phyloP scores from a whole-genome alignment of 306 rosid genomes.

The Cicer bijugum region DNA sequence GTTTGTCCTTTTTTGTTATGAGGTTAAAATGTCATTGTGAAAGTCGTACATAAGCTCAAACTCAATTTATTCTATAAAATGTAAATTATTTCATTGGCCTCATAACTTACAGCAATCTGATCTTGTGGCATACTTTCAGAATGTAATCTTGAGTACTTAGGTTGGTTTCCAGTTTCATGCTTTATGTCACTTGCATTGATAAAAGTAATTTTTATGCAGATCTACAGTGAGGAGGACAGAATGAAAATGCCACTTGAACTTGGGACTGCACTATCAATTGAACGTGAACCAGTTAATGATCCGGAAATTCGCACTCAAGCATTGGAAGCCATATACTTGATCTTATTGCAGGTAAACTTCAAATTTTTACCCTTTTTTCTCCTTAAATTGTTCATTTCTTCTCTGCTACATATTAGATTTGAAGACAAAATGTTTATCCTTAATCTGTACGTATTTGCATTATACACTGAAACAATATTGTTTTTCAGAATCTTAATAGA shows the following conservation, averaged over 20 bases:
- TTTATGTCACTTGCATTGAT: slow-evolving; percentile 36
- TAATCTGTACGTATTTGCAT: neutral
- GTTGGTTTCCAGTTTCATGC: neutral
- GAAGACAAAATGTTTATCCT: neutral
- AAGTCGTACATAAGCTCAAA: slow-evolving; percentile 11
- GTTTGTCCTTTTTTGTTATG: neutral
- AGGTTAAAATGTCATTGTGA: slow-evolving; percentile 29
- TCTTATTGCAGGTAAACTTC: slow-evolving; percentile 68
- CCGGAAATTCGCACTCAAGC: slow-evolving; percentile 81
- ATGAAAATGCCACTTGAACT: slow-evolving; percentile 94
- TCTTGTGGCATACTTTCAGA: slow-evolving; percentile 21
- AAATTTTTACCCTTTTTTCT: neutral
- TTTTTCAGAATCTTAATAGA: slow-evolving; percentile 12
- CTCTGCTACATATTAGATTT: neutral
- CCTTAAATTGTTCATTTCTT: neutral
- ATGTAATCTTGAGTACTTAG: neutral
- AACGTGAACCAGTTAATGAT: slow-evolving; percentile 80
- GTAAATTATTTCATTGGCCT: slow-evolving; percentile 1
- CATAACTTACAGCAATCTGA: slow-evolving; percentile 8
- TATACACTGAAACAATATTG: slow-evolving; percentile 2
- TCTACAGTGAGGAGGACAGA: slow-evolving; percentile 76
- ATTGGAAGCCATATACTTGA: slow-evolving; percentile 90
- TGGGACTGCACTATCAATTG: slow-evolving; percentile 83
- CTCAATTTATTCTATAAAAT: slow-evolving; percentile 5
- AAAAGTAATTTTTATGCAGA: slow-evolving; percentile 49